Base-by-base conservation (phyloP, 2,329 filamentous ascomycete genomes). In the Aspergillus tubingensis region DNA sequence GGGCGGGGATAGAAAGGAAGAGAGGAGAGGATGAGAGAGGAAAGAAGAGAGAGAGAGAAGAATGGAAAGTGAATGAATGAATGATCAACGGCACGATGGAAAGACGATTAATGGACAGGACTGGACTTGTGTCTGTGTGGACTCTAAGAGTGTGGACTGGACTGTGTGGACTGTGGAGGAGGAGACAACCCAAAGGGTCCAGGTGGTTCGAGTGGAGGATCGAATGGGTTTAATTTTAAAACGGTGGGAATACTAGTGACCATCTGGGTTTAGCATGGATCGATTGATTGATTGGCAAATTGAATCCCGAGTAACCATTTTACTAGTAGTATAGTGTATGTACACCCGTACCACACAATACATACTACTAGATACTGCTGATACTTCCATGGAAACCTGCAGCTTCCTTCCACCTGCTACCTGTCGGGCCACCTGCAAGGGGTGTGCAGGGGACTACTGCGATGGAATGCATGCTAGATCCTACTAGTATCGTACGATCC, bases 111-210 rank as follows among this genome's bases (percentile, higher is more conserved):
- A 36, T 13, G 11, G 32, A 36, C 32, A 15, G 11, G 32, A 36
- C 32, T 36, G 32, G 32, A 13, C 32, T 13, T 5, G 10, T 36
- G 32, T 36, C 32, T 11, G 15, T 43, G 39, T 43, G 39, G 41
- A 11, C 17, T 44, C 8, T 23, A n/a, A n/a, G 15, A n/a, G 15
- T 43, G 39, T 43, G 47, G 57, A 30, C 53, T 53, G 52, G 27
- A 30, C 27, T 60, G 60, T 54, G 47, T 54, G 47, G 19, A 43
- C 27, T 49, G 39, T 58, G 60, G 60, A 62, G 60, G 57, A 54
- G 60, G 60, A 55, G 60, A 47, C 25, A 58, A 44, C 58, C 54
- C 13, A 17, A 27, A 50, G 47, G 47, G 47, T 50, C 47, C 47
- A 50, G 25, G 44, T 49, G 44, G 44, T 49, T 21, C 43, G 23